Evolutionary conservation across 192 early-diverging fungal species (phyloP), one percentile per base, ranked within the genome.

Genomic region (Kappamyces sp.): DNA sequence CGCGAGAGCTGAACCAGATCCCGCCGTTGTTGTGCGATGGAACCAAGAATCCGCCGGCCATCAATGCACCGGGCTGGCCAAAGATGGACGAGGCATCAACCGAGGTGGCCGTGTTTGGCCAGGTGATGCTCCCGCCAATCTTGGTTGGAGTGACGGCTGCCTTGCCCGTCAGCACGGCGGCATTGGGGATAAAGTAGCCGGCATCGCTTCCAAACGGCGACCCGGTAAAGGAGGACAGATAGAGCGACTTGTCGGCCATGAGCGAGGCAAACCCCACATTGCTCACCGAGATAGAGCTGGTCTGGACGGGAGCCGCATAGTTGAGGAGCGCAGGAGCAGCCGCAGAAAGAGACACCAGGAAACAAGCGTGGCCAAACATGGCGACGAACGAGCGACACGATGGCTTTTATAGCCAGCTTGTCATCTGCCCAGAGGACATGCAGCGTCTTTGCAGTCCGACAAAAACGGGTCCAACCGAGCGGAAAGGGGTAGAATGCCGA

Each of bases 101-200:
- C n/a, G 37, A 36, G 38, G 39, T 55, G n/a, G 41, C 40, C 32
- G 53, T 55, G 58, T 66, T 66, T 48, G 64, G 64, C 64, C 64
- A 66, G 33, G 60, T 49, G 40, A 49, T 35, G 5, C 36, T 39
- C 9, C 60, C 60, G 8, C 47, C 34, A 3, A 61, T 13, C 2
- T 38, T 44, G 15, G 57, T 49, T 50, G 79, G 67, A 60, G 64
- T 71, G 60, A 80, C 78, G 1, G 40, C 12, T 15, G 36, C 8
- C 3, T 34, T 31, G 34, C 15, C 37, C 2, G 2, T 33, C n/a
- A 64, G 13, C n/a, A 36, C n/a, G 4, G 35, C 31, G 38, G 57
- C 57, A 47, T 59, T 47, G n/a, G 38, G 12, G 41, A 47, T 53
- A 6, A 32, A 9, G 37, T 33, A 55, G 36, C 43, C 44, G 1